phyloP scores from a whole-genome alignment of 495 filamentous ascomycete genomes.

The Podospora pseudoanserina region DNA sequence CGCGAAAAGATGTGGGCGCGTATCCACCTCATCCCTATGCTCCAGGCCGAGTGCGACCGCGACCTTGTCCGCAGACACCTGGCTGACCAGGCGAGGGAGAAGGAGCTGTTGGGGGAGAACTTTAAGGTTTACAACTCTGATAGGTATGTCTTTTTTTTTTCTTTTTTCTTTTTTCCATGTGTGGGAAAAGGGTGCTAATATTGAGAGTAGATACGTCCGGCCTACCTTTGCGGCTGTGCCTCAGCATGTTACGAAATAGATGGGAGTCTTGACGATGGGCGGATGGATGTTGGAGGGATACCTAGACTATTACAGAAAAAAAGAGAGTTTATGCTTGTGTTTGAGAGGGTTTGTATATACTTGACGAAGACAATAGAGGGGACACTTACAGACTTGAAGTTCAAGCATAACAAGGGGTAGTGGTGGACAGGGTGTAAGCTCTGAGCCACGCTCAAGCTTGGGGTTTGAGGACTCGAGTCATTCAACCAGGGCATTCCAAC shows the following conservation, averaged over 20 bases:
- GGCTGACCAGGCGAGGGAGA: conserved; percentile 84
- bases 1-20: conserved; percentile 98
- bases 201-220: conserved; percentile 57
- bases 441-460: neutral
- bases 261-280: neutral
- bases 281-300: neutral
- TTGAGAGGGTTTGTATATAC: conserved; percentile 3
- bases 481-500: neutral
- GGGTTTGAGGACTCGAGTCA: neutral
- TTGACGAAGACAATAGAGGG: neutral
- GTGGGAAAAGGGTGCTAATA: conserved; percentile 3
- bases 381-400: neutral
- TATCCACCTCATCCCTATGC: conserved; percentile 84
- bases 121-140: conserved; percentile 80
- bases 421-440: neutral
- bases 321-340: neutral
- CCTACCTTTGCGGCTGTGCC: conserved; percentile 67
- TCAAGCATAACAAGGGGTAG: neutral
- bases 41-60: conserved; percentile 94
- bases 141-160: conserved; percentile 55
- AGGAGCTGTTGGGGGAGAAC: conserved; percentile 79
- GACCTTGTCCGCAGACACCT: conserved; percentile 82
- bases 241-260: conserved; percentile 32
- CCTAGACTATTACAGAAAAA: neutral
- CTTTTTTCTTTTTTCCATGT: neutral